Evolutionary conservation across 441 rosid genomes (phyloP).

Genomic region (Syzygium syzygioides): DNA sequence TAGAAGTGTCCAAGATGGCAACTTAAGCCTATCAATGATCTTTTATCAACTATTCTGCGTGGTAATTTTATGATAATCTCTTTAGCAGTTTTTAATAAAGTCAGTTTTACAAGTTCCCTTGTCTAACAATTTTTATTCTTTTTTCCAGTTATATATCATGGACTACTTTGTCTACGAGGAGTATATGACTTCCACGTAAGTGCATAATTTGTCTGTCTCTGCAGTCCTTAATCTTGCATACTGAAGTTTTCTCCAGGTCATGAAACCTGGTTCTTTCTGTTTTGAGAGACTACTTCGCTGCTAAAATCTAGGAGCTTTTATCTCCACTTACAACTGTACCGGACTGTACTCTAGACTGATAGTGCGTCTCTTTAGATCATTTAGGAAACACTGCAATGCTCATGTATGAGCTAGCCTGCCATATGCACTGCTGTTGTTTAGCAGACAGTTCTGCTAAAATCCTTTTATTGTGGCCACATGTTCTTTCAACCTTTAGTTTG

Average conservation of each 20-base stretch:
- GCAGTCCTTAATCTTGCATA: not conserved
- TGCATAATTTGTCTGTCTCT: conserved; percentile 10
- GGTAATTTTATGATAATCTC: conserved; percentile 44
- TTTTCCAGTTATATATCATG: conserved; percentile 63
- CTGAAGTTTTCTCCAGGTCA: rapidly evolving
- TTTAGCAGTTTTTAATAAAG: conserved; percentile 11
- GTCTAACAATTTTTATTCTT: not conserved
- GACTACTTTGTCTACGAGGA: conserved; percentile 83
- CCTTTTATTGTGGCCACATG: not conserved
- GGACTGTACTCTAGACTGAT: not conserved
- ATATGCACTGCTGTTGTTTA: not conserved
- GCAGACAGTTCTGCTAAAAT: not conserved
- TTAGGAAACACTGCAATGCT: not conserved
- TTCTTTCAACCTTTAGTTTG: not conserved
- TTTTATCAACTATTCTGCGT: conserved; percentile 69
- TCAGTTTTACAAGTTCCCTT: not conserved
- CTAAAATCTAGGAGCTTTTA: not conserved
- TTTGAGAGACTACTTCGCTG: not conserved
- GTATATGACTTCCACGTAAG: conserved; percentile 95
- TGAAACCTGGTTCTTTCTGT: not conserved
- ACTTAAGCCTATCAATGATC: conserved; percentile 62
- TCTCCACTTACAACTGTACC: not conserved
- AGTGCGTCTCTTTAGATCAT: not conserved
- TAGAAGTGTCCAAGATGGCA: conserved; percentile 47
- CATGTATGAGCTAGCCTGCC: not conserved